Base-by-base conservation (phyloP, 768 basidiomycete species). In the Suillus lakei region DNA sequence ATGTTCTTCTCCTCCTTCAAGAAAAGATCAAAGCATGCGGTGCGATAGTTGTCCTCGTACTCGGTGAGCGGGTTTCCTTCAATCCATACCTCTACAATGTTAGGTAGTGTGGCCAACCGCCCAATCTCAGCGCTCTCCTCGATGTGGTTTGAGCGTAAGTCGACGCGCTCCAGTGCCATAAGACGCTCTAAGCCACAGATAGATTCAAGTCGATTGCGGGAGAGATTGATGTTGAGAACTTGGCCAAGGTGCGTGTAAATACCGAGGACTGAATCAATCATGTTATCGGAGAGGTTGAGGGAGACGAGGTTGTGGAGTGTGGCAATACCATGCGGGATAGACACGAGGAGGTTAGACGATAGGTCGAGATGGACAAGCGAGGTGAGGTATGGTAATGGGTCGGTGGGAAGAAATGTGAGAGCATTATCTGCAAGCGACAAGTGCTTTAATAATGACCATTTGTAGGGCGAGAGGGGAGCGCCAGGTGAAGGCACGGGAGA, bases 221-320 rank as follows among this genome's bases (percentile, higher is more conserved):
- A 85, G 21, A 99, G 83, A 76, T 97, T 95, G 70, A 99, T 82
- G 7, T 84, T 82, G 21, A 90, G 81, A 30, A 98, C 83, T 67
- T 90, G 88, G 2, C 93, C 93, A 43, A 98, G 84, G 61, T 88
- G 86, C 43, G 86, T 85, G 72, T 95, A 92, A 64, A 98, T 93
- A 34, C 93, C 92, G 5, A 96, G 86, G 21, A 99, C 91, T 21
- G 96, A 96, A 75, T 97, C 95, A 69, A 99, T 95, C 88, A 99
- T 94, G 80, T 99, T 99, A 77, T 96, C 92, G 18, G 93, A 85
- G n/a, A 99, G 86, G 78, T 98, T 96, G 70, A 99, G 89, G n/a
- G 92, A 93, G 62, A 88, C 78, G 61, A 99, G 91, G 67, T 90
- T 91, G 72, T 89, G 87, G 28, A 99, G 85, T 6, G 82, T 73